These are phyloP conservation scores for Mortierella sp. DNA, from an alignment of 371 early-diverging fungal species.

Conservation along the genomic window DNA sequence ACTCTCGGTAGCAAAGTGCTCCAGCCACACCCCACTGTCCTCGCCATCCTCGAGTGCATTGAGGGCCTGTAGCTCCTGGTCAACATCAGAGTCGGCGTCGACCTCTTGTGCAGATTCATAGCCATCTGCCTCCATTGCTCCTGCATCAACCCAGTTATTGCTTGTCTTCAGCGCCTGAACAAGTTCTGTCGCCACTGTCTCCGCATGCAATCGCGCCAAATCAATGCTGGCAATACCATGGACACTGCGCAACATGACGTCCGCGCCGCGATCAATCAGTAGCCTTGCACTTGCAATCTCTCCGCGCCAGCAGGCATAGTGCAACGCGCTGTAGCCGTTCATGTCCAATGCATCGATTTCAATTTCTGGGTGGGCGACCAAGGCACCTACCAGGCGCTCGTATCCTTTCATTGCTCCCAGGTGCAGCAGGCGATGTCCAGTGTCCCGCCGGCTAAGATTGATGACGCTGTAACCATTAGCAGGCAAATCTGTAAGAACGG, in stretches of 20 bases:
- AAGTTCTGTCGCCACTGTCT: conserved; percentile 9
- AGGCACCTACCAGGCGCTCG: conserved; percentile 28
- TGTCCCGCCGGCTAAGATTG: conserved; percentile 37
- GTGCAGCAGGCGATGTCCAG: conserved; percentile 49
- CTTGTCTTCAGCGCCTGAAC: conserved; percentile 26
- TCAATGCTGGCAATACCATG: conserved; percentile 44
- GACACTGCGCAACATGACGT: conserved; percentile 47
- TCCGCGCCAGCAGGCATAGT: conserved; percentile 53
- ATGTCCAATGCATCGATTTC: conserved; percentile 46
- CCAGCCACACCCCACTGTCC: conserved; percentile 49
- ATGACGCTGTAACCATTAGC: conserved; percentile 19
- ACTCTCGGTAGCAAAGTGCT: conserved; percentile 50
- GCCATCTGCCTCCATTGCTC: conserved; percentile 35
- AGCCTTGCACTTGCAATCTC: conserved; percentile 19
- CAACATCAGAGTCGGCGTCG: conserved; percentile 36
- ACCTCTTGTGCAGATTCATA: conserved; percentile 50
- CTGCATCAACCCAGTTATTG: conserved; percentile 54
- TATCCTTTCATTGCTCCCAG: conserved; percentile 49
- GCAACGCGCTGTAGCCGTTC: conserved; percentile 54
- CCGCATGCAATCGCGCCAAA: conserved; percentile 29
- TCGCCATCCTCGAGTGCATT: conserved; percentile 33
- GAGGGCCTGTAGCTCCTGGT: conserved; percentile 37
- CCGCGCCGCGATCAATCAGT: conserved; percentile 33
- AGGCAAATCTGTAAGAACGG: conserved; percentile 41
- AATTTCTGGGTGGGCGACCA: conserved; percentile 25